These are phyloP conservation scores for Pseudoscleropodium purum DNA, from an alignment of 225 moss, liverwort and hornwort species.

Conservation along the genomic window DNA sequence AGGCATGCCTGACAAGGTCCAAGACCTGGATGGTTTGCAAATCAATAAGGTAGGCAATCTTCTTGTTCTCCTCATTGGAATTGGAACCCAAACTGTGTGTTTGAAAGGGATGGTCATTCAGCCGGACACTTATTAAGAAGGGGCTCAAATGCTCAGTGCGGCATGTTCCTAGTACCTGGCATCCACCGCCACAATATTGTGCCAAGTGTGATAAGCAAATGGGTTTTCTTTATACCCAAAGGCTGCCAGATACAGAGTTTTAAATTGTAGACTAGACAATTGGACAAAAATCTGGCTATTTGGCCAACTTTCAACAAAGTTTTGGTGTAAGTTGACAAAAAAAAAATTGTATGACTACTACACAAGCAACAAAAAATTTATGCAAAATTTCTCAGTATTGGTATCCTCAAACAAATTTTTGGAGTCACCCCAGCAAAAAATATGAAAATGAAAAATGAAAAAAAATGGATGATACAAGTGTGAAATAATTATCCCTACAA, in stretches of 20 bases:
- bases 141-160: slow-evolving; percentile 89
- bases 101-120: slow-evolving; percentile 43
- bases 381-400: background rate
- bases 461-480: background rate
- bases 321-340: background rate
- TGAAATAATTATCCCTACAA: background rate
- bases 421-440: background rate
- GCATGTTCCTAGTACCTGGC: slow-evolving; percentile 65
- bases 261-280: too few species aligned
- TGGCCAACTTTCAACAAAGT: background rate
- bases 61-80: slow-evolving; percentile 59
- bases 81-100: background rate
- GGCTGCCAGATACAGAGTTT: background rate
- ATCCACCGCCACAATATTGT: background rate
- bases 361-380: background rate
- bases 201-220: background rate
- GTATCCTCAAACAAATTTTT: too few species aligned
- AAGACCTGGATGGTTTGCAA: slow-evolving; percentile 74
- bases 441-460: background rate
- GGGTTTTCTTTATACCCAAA: too few species aligned
- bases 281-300: too few species aligned
- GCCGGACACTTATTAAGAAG: slow-evolving; percentile 78
- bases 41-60: slow-evolving; percentile 84
- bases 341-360: background rate
- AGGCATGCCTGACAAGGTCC: slow-evolving; percentile 72